Evolutionary conservation across 1,284 basidiomycete genomes (phyloP), one percentile per base, ranked within the genome.

Genomic region (Pyrrhoderma lamaoense): DNA sequence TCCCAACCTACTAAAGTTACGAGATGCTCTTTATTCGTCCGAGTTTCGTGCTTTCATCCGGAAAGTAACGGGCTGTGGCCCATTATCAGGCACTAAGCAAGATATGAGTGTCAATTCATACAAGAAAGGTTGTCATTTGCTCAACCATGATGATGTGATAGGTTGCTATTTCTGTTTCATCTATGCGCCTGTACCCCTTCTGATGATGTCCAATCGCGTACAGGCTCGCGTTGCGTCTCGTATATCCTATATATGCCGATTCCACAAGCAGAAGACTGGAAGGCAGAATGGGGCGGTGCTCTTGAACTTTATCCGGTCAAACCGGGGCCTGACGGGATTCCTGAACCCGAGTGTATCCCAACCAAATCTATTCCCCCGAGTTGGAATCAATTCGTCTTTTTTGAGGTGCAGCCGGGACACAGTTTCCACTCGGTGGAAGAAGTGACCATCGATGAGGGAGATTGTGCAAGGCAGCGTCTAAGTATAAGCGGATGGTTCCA

Each of bases 401-500:
- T 99, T 66, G 88, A 91, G 64, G 84, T 87, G 13, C 87, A 86
- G 70, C 93, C 86, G 0, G 91, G 95, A 0, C 76, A 80, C 65
- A 97, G 93, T 62, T 98, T 98, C 72, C 95, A 99, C 68, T 90
- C 93, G 0, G 95, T 99, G 5, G 91, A 98, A 64, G 95, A 99
- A 66, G 95, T 98, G 19, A 81, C 93, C n/a, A 84, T 91, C 0
- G 85, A 76, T 14, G 75, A 76, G 55, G 76, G 71, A 14, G 76
- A 82, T 58, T 84, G 87, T 56, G 83, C 82, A 0, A 69, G 82
- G 35, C 75, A 84, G 64, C 71, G 92, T 42, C 69, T 98, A 56
- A 93, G 90, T 61, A 89, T 99, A 60, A 93, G 89, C 58, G 95
- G 95, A 5, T 99, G 95, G 93, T 96, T 95, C 74, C 95, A 99